These are phyloP conservation scores for Panicum hallii DNA, from an alignment of 202 grass and related monocot genomes.

Conservation along the genomic window DNA sequence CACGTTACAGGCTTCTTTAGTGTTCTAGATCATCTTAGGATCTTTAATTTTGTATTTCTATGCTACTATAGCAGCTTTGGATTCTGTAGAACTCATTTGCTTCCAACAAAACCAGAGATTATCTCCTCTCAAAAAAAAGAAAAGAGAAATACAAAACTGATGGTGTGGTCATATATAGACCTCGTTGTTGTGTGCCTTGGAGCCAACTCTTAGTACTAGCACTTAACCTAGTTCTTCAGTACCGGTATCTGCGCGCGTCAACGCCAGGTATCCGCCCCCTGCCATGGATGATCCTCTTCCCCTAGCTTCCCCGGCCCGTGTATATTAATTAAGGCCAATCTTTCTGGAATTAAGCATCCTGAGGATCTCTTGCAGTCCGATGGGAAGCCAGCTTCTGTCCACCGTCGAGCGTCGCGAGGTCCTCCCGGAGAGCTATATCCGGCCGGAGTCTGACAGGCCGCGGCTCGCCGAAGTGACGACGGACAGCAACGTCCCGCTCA, in stretches of 20 bases:
- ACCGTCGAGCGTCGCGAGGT: slow-evolving; percentile 39
- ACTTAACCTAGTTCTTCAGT: background rate
- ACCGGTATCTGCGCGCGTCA: slow-evolving; percentile 34
- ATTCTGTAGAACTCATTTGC: no score
- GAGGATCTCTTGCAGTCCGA: background rate
- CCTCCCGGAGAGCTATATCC: slow-evolving; percentile 65
- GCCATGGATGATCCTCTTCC: slow-evolving; percentile 27
- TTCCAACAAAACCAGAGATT: no score
- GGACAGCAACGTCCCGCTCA: slow-evolving; percentile 63
- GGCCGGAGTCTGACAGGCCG: slow-evolving; percentile 71
- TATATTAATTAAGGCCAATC: background rate
- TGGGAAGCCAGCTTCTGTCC: slow-evolving; percentile 69
- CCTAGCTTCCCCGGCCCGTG: background rate
- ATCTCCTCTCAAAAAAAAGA: no score
- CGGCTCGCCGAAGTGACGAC: slow-evolving; percentile 57
- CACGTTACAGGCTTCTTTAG: no score
- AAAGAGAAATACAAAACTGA: no score
- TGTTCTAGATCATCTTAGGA: no score
- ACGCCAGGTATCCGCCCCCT: background rate
- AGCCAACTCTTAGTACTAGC: background rate
- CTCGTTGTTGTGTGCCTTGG: background rate
- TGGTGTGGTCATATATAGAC: background rate
- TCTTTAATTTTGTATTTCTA: no score
- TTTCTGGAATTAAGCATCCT: background rate
- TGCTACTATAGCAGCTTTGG: no score